A percentile compares a stretch with the other conserved stretches of the same genome.
These are phyloP conservation scores for Lumnitzera littorea DNA, from an alignment of 345 rosid genomes.

Conservation along the genomic window DNA sequence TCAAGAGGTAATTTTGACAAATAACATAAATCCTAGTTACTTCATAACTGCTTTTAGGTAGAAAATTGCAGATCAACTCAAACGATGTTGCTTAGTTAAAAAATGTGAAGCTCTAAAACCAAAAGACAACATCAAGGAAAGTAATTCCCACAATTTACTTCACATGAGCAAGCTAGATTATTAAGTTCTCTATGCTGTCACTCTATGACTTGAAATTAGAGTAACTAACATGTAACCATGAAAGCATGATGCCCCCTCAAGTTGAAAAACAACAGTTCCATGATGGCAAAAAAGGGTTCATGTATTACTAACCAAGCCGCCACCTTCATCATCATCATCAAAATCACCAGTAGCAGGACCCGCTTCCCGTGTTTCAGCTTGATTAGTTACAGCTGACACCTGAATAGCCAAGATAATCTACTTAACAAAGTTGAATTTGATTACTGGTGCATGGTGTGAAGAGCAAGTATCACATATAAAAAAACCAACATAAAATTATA, in stretches of 20 bases:
- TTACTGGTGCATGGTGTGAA: not conserved
- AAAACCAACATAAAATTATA: not conserved
- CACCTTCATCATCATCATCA: constrained; percentile 96
- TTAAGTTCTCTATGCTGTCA: too few species aligned
- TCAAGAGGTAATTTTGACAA: too few species aligned
- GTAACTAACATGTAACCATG: not conserved
- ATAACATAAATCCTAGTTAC: too few species aligned
- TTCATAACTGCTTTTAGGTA: too few species aligned
- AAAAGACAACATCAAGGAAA: too few species aligned
- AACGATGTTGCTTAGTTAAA: too few species aligned
- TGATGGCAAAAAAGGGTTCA: not conserved
- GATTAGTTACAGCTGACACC: constrained; percentile 97
- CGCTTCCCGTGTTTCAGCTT: constrained; percentile 52
- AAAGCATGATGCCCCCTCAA: not conserved
- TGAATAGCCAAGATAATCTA: constrained; percentile 12
- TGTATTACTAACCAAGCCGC: constrained; percentile 95
- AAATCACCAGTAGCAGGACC: constrained; percentile 69
- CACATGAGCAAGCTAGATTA: too few species aligned
- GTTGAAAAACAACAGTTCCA: not conserved
- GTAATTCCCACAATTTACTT: too few species aligned
- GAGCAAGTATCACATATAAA: not conserved
- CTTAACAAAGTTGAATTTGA: constrained; percentile 2
- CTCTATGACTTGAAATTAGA: too few species aligned
- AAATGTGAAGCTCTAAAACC: too few species aligned
- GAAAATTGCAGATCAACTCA: too few species aligned